A percentile compares a stretch with the other conserved stretches of the same genome.
phyloP scores from a whole-genome alignment of 768 basidiomycete species.

The Pilatotrama ljubarskyi region DNA sequence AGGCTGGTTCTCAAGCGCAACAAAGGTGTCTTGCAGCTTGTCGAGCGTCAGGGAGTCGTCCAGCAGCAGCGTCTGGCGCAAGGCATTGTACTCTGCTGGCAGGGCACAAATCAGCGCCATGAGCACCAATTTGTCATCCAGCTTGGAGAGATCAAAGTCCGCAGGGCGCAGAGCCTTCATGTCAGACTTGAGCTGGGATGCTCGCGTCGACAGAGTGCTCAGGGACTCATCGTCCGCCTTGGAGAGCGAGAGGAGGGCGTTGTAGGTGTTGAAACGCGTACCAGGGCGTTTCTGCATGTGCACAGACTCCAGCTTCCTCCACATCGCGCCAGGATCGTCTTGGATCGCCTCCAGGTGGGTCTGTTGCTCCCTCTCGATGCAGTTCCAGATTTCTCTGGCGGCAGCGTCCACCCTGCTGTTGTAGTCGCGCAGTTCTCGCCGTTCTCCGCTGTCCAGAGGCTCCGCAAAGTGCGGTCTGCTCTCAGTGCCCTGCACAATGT shows the following conservation, averaged over 20 bases:
- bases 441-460: background rate
- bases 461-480: background rate
- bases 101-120: constrained; percentile 4
- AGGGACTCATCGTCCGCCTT: constrained; percentile 19
- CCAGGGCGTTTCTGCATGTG: constrained; percentile 18
- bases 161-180: constrained; percentile 14
- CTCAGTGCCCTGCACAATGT: constrained; percentile 6
- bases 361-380: constrained; percentile 8
- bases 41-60: constrained; percentile 12
- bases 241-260: constrained; percentile 15
- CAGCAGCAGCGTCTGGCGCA: constrained; percentile 7
- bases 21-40: constrained; percentile 14
- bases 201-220: constrained; percentile 4
- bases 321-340: constrained; percentile 15
- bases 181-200: constrained; percentile 12
- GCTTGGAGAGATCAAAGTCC: constrained; percentile 8
- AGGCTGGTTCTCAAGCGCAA: constrained; percentile 13
- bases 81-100: background rate
- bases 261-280: constrained; percentile 20
- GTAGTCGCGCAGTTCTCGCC: background rate
- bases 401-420: constrained; percentile 5
- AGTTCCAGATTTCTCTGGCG: constrained; percentile 4
- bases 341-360: constrained; percentile 2
- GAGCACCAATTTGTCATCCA: constrained; percentile 16
- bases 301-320: constrained; percentile 13